Percentiles rank a stretch among this genome's conserved stretches.
These are phyloP conservation scores for Bruguiera gymnorhiza DNA, from an alignment of 345 rosid genomes.

Conservation along the genomic window DNA sequence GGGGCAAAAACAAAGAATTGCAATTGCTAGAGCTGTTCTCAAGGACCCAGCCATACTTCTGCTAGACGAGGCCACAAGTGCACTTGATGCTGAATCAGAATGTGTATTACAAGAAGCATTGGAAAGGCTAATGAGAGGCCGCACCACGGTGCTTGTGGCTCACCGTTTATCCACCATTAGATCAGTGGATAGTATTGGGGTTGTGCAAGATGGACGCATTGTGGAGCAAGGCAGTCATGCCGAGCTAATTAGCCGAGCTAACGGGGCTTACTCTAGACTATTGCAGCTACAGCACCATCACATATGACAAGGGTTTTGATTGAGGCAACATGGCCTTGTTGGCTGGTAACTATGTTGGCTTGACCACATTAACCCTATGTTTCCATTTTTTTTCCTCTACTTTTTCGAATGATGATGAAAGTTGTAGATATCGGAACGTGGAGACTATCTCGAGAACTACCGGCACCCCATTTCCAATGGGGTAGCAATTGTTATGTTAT, in stretches of 20 bases:
- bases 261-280: conserved; percentile 87
- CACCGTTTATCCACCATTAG: conserved; percentile 92
- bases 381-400: conserved; percentile 30
- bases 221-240: conserved; percentile 93
- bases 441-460: conserved; percentile 22
- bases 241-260: conserved; percentile 69
- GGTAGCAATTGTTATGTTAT: conserved; percentile 27
- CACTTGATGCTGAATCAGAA: conserved; percentile 96
- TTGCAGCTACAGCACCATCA: conserved; percentile 88
- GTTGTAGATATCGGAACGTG: conserved; percentile 67
- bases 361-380: conserved; percentile 49
- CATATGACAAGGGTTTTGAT: conserved; percentile 42
- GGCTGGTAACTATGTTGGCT: conserved; percentile 39
- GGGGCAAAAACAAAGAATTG: conserved; percentile 97
- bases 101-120: conserved; percentile 95
- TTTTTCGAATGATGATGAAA: conserved; percentile 40
- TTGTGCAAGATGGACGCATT: conserved; percentile 88
- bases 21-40: conserved; percentile 95
- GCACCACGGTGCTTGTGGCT: conserved; percentile 91
- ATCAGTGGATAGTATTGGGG: conserved; percentile 85
- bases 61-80: conserved; percentile 96
- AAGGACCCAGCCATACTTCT: conserved; percentile 87
- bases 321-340: conserved; percentile 36
- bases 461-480: conserved; percentile 32
- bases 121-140: conserved; percentile 94